Evolutionary conservation across 176 grass and related monocot genomes (phyloP).

Genomic region (Cenchrus americanus): DNA sequence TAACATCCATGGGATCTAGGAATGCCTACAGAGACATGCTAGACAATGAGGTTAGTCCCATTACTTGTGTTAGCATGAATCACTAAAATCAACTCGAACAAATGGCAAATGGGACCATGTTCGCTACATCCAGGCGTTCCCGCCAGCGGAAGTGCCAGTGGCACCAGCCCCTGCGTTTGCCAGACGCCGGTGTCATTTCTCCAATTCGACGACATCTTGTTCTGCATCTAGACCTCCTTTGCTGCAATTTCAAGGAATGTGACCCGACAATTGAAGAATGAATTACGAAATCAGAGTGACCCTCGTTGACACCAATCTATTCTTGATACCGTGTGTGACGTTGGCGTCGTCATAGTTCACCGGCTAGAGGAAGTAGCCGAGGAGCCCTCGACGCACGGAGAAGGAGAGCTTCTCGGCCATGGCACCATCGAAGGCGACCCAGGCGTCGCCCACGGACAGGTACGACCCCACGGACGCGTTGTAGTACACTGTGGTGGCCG

Average conservation of each 20-base stretch:
- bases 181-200: conserved; percentile 42
- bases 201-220: conserved; percentile 28
- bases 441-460: conserved; percentile 63
- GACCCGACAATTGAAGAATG: neutral
- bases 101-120: too few relatives aligned
- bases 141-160: conserved; percentile 1
- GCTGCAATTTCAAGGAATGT: conserved; percentile 43
- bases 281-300: neutral
- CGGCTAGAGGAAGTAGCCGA: conserved; percentile 86
- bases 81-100: too few relatives aligned
- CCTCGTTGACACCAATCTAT: conserved; percentile 53
- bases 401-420: conserved; percentile 77
- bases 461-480: conserved; percentile 62
- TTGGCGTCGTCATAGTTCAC: conserved; percentile 78
- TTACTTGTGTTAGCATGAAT: too few relatives aligned
- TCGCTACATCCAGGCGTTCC: neutral
- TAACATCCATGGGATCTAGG: too few relatives aligned
- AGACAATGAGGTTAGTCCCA: too few relatives aligned
- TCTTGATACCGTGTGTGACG: conserved; percentile 53
- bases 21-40: too few relatives aligned
- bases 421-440: conserved; percentile 76
- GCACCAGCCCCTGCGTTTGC: conserved; percentile 40
- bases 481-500: conserved; percentile 52
- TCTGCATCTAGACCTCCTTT: conserved; percentile 55
- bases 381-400: conserved; percentile 42